phyloP scores from a whole-genome alignment of 345 rosid species.

The Cardamine resedifolia region DNA sequence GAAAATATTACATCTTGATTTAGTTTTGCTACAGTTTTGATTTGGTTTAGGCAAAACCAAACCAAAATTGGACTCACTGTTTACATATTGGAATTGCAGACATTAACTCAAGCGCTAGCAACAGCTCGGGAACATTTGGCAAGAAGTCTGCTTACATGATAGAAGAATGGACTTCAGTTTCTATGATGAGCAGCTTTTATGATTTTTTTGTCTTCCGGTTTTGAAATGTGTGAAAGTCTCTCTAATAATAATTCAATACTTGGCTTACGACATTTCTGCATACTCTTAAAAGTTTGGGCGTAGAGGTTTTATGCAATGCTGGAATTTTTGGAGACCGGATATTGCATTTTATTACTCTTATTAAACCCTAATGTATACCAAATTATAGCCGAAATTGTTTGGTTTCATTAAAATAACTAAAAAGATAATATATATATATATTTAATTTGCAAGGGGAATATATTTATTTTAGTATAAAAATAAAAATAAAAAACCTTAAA shows the following conservation, averaged over 20 bases:
- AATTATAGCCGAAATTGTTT: neutral
- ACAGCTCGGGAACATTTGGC: constrained; percentile 41
- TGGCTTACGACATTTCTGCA: neutral
- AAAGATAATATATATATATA: neutral
- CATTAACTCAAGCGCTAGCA: constrained; percentile 39
- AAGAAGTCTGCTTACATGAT: constrained; percentile 38
- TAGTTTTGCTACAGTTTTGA: neutral
- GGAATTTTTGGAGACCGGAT: neutral
- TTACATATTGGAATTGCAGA: constrained; percentile 24
- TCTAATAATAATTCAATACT: constrained; percentile 25
- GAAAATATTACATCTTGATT: neutral
- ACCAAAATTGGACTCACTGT: neutral
- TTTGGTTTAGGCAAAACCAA: constrained; percentile 1
- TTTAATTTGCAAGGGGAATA: neutral
- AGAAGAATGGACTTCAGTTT: constrained; percentile 16
- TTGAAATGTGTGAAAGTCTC: neutral
- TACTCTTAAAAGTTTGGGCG: neutral
- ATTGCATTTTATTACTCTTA: neutral
- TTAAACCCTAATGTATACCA: neutral
- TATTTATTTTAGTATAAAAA: no score
- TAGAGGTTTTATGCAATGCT: neutral
- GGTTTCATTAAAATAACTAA: neutral
- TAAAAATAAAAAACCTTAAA: no score
- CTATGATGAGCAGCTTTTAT: neutral
- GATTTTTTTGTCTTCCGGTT: constrained; percentile 16